Percentiles rank a stretch among this genome's conserved stretches.
These are phyloP conservation scores for Nepenthes mirabilis DNA, from an alignment of 148 eudicot genomes.

Conservation along the genomic window DNA sequence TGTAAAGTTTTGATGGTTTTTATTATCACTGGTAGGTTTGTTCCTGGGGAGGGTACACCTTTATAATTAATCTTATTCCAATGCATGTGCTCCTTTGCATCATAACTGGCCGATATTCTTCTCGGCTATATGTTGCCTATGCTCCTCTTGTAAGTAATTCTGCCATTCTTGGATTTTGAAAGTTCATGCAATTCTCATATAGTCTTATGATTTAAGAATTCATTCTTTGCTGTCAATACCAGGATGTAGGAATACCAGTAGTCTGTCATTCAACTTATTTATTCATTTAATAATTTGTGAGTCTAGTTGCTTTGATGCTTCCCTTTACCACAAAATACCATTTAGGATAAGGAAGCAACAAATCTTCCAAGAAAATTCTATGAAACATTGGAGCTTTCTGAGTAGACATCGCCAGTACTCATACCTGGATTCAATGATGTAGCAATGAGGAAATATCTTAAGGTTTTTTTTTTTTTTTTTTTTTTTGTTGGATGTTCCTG, in stretches of 20 bases:
- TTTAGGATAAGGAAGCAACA: too few relatives aligned
- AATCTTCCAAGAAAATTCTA: too few relatives aligned
- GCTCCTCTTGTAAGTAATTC: slow-evolving; percentile 77
- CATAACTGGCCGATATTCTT: slow-evolving; percentile 89
- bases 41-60: slow-evolving; percentile 99
- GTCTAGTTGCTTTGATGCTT: too few relatives aligned
- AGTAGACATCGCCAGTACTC: too few relatives aligned
- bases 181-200: not conserved
- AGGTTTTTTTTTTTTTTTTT: too few relatives aligned
- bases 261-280: not conserved
- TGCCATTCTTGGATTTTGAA: slow-evolving; percentile 1
- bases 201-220: not conserved
- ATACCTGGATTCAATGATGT: too few relatives aligned
- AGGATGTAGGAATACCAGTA: not conserved
- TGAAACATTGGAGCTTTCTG: too few relatives aligned
- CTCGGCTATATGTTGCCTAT: slow-evolving; percentile 85
- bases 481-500: too few relatives aligned
- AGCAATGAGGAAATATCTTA: too few relatives aligned
- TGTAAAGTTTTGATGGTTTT: not conserved
- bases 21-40: slow-evolving; percentile 48
- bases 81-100: slow-evolving; percentile 95
- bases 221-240: too few relatives aligned
- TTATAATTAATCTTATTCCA: slow-evolving; percentile 91
- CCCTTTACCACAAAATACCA: too few relatives aligned
- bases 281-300: too few relatives aligned